phyloP scores from a whole-genome alignment of 2,329 filamentous ascomycete species.

The Epichloe sylvatica region DNA sequence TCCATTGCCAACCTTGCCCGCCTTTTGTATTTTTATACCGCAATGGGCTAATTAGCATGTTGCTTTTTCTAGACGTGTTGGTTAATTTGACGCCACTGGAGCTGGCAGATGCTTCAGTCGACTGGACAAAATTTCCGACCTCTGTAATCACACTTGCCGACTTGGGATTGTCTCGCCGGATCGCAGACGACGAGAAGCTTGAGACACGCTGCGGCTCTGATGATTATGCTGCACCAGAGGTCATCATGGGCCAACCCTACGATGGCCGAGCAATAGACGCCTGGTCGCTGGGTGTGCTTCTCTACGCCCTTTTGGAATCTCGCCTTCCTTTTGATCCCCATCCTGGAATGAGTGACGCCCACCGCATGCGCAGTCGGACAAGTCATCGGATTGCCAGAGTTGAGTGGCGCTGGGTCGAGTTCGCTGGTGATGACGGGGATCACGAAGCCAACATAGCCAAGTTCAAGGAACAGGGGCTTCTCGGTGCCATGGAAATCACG shows the following conservation, averaged over 20 bases:
- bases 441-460: constrained; percentile 55
- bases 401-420: constrained; percentile 91
- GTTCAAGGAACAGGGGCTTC: constrained; percentile 49
- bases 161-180: constrained; percentile 73
- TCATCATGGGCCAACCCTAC: constrained; percentile 88
- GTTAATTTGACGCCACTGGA: constrained; percentile 65
- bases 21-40: not conserved
- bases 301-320: constrained; percentile 90
- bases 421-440: constrained; percentile 70
- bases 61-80: constrained; percentile 58
- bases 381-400: constrained; percentile 90
- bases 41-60: not conserved
- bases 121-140: constrained; percentile 65
- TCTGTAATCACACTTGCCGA: constrained; percentile 84
- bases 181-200: constrained; percentile 76
- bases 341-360: constrained; percentile 63
- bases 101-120: constrained; percentile 45
- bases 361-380: constrained; percentile 64
- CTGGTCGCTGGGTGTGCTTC: constrained; percentile 85
- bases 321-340: constrained; percentile 83
- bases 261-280: constrained; percentile 85
- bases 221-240: constrained; percentile 93
- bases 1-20: not conserved
- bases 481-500: constrained; percentile 66
- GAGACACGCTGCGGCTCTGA: constrained; percentile 90